These are phyloP conservation scores for Alternaria triticimaculans DNA, from an alignment of 2,329 filamentous ascomycete species.

Conservation along the genomic window DNA sequence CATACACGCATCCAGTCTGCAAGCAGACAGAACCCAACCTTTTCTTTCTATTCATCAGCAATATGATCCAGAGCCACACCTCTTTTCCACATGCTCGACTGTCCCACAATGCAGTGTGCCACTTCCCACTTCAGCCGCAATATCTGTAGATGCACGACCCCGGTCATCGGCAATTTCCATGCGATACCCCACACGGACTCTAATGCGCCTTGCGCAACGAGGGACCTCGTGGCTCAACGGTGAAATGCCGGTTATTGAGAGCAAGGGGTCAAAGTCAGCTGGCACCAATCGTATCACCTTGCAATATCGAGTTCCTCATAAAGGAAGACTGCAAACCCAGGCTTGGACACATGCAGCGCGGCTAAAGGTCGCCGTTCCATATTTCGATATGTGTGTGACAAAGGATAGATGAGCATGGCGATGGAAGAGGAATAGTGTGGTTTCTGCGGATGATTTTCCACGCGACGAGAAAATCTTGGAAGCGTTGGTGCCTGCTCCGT, in stretches of 20 bases:
- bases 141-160: slow-evolving; percentile 9
- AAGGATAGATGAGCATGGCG: slow-evolving; percentile 7
- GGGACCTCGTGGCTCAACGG: slow-evolving; percentile 4
- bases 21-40: background rate
- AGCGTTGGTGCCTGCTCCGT: slow-evolving; percentile 23
- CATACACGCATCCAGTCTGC: background rate
- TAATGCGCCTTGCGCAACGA: slow-evolving; percentile 3
- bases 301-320: slow-evolving; percentile 5
- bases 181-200: slow-evolving; percentile 17
- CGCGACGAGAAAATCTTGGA: slow-evolving; percentile 2
- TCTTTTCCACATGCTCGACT: background rate
- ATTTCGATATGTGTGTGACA: background rate
- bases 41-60: slow-evolving; percentile 33
- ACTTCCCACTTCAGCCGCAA: slow-evolving; percentile 12
- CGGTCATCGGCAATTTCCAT: background rate
- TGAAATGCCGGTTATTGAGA: slow-evolving; percentile 17
- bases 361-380: slow-evolving; percentile 8
- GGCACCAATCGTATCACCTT: slow-evolving; percentile 8
- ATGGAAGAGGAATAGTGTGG: background rate
- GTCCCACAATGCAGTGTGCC: slow-evolving; percentile 10
- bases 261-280: background rate
- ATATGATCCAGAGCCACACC: slow-evolving; percentile 12
- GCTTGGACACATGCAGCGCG: background rate
- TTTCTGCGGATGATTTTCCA: slow-evolving; percentile 6
- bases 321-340: background rate